phyloP scores from a whole-genome alignment of 305 asterid species.

The Fraxinus greggii region DNA sequence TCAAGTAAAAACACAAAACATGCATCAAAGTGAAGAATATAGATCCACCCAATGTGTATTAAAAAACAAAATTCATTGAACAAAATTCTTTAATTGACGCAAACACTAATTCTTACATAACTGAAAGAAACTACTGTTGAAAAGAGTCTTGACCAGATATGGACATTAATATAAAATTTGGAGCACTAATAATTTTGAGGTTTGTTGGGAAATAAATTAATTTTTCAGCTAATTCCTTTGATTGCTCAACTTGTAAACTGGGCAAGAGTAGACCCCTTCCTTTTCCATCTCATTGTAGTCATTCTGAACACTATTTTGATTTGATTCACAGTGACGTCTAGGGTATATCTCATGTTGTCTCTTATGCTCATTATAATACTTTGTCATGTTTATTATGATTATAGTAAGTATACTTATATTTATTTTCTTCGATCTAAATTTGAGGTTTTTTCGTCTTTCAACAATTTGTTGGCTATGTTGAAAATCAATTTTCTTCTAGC shows the following conservation, averaged over 20 bases:
- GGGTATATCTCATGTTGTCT: neutral
- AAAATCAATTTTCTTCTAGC: neutral
- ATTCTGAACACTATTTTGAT: neutral
- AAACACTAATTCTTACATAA: neutral
- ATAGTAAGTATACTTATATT: neutral
- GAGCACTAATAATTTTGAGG: neutral
- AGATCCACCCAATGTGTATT: neutral
- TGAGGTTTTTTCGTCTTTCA: neutral
- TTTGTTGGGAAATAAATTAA: neutral
- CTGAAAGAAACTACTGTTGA: neutral
- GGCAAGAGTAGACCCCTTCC: neutral
- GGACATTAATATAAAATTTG: neutral
- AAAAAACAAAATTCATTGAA: neutral
- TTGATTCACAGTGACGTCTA: neutral
- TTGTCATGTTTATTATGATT: neutral
- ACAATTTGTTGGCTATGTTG: neutral
- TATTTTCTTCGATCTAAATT: too few relatives aligned
- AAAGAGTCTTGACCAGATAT: neutral
- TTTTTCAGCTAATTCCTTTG: neutral
- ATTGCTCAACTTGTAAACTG: neutral
- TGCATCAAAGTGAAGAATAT: neutral
- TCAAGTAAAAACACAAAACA: neutral
- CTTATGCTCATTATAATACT: too few relatives aligned
- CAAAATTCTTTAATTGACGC: neutral
- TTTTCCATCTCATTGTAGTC: neutral